Evolutionary conservation across 306 rosid genomes (phyloP).

Genomic region (Purshia tridentata): DNA sequence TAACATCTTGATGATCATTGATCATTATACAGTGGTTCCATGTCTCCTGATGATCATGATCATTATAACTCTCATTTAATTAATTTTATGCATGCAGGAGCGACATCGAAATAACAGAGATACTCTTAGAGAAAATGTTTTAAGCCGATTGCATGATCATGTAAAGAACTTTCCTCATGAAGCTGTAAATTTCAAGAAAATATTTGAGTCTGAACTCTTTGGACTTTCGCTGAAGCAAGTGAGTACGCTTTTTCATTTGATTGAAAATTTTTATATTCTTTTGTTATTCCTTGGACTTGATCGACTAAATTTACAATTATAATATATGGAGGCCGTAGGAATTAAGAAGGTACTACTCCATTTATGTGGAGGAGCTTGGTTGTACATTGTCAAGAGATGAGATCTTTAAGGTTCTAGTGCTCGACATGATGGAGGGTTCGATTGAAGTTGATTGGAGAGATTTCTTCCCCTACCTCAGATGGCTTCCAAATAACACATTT

Average conservation of each 20-base stretch:
- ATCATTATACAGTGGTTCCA: too few species aligned
- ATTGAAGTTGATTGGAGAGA: constrained; percentile 94
- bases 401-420: constrained; percentile 51
- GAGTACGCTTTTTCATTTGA: constrained; percentile 13
- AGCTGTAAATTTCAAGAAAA: constrained; percentile 53
- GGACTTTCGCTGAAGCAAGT: constrained; percentile 67
- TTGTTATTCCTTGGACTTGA: too few species aligned
- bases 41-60: too few species aligned
- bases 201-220: constrained; percentile 69
- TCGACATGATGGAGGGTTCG: constrained; percentile 75
- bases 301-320: background rate
- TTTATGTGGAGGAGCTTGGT: constrained; percentile 64
- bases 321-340: constrained; percentile 55
- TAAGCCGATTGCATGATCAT: constrained; percentile 40
- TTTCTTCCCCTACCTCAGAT: constrained; percentile 77
- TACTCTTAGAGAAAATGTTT: constrained; percentile 51
- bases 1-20: too few species aligned
- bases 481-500: constrained; percentile 67
- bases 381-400: constrained; percentile 45
- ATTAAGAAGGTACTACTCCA: constrained; percentile 24
- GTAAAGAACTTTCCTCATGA: constrained; percentile 34
- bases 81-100: constrained; percentile 43
- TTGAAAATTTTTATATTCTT: too few species aligned
- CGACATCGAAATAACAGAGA: constrained; percentile 60
- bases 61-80: background rate